Evolutionary conservation across 169 alveolate genomes (phyloP), one percentile per base, ranked within the genome.

Genomic region (Plasmodium reichenowi): DNA sequence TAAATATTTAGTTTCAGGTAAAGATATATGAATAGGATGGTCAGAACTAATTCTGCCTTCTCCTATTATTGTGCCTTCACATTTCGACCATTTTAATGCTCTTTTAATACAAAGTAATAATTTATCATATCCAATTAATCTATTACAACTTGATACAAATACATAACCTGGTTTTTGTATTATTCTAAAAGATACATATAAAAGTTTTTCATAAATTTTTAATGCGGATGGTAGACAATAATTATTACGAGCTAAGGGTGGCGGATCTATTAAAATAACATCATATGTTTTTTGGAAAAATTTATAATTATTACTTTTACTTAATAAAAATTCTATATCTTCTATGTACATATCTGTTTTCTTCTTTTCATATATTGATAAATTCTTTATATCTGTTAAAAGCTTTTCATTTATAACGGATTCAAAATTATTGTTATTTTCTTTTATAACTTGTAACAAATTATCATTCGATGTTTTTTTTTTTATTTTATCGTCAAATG

Each of bases 121-220:
- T 38, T 86, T 76, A 24, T 86, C 58, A 56, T 86, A 86, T 3
- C 92, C 92, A 59, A 86, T 54, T 20, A 86, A 64, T 71, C 17
- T 70, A 76, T 86, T 86, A 38, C 92, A 86, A 86, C 92, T 86
- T 52, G 92, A 86, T 43, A 86, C 92, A 72, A 86, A 86, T 9
- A 86, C 88, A 64, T 86, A 86, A 20, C 92, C 92, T 2, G 92
- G 92, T 22, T 86, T 86, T 54, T 72, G 88, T 52, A 86, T 64
- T 60, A 86, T 71, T 70, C 66, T 60, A 71, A 86, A 86, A 0
- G 92, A 86, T 60, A 59, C 50, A 66, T 71, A 86, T 71, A 86
- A 86, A 86, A 86, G 92, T 72, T 86, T 86, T 73, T 86, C 64
- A 43, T 86, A 86, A 59, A 86, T 48, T 71, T 86, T 86, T 60